Evolutionary conservation across 257 asterid species (phyloP).

Genomic region (Datura wrightii): DNA sequence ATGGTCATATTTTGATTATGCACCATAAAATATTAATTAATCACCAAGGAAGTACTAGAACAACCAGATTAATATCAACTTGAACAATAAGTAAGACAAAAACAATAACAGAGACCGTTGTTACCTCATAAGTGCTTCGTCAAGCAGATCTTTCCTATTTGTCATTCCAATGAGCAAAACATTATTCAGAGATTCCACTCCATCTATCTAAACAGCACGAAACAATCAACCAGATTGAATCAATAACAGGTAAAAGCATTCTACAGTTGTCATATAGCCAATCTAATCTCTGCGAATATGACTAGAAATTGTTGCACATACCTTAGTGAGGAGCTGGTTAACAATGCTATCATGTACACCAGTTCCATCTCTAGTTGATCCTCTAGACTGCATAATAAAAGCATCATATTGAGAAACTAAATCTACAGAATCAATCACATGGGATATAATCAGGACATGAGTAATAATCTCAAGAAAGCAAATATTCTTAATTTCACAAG

Average conservation of each 20-base stretch:
- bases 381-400: constrained; percentile 82
- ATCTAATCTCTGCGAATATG: constrained; percentile 23
- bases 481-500: constrained; percentile 20
- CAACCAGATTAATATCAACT: constrained; percentile 7
- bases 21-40: constrained; percentile 11
- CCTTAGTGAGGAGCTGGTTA: constrained; percentile 98
- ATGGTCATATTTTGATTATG: not conserved
- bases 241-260: not conserved
- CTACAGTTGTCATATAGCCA: constrained; percentile 12
- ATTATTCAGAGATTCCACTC: constrained; percentile 97
- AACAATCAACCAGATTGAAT: constrained; percentile 27
- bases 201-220: constrained; percentile 80
- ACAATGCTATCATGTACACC: constrained; percentile 99
- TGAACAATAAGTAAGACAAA: constrained; percentile 32
- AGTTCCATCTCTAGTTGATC: constrained; percentile 99
- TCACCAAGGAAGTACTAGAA: not conserved
- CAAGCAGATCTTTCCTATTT: constrained; percentile 95
- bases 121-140: constrained; percentile 98
- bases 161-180: constrained; percentile 99
- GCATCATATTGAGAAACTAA: constrained; percentile 29
- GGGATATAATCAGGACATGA: not conserved
- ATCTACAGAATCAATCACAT: constrained; percentile 19
- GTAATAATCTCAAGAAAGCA: not conserved
- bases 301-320: constrained; percentile 44
- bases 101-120: constrained; percentile 28